Percentiles rank a stretch among this genome's conserved stretches.
phyloP scores from a whole-genome alignment of 805 yeast species.

The Starmerella kuoi region DNA sequence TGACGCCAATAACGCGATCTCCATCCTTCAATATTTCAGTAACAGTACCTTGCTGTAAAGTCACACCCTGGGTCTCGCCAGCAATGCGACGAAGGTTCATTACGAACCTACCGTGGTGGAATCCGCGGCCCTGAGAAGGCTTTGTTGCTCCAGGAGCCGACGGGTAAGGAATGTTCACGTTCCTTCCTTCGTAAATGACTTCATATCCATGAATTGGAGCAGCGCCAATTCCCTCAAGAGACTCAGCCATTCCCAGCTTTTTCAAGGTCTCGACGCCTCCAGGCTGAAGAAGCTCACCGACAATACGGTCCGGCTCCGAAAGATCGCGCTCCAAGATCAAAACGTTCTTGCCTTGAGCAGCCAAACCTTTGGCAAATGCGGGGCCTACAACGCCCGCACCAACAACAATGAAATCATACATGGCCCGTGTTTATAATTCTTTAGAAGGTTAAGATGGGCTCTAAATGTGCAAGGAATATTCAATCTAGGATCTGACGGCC shows the following conservation, averaged over 20 bases:
- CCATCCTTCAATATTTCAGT: conserved; percentile 42
- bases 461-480: too few species aligned
- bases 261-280: conserved; percentile 80
- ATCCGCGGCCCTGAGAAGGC: conserved; percentile 59
- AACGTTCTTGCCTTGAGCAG: conserved; percentile 79
- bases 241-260: conserved; percentile 70
- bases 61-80: conserved; percentile 55
- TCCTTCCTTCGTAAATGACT: conserved; percentile 50
- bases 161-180: conserved; percentile 59
- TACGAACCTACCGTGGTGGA: conserved; percentile 86
- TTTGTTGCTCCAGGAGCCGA: conserved; percentile 4
- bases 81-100: conserved; percentile 64
- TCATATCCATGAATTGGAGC: conserved; percentile 69
- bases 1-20: conserved; percentile 62
- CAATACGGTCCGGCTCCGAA: conserved; percentile 87
- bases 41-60: conserved; percentile 75
- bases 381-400: conserved; percentile 99
- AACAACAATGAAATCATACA: conserved; percentile 72
- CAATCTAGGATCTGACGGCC: too few species aligned
- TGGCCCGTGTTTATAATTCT: too few species aligned
- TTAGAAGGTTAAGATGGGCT: too few species aligned
- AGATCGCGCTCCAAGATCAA: conserved; percentile 75
- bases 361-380: conserved; percentile 76
- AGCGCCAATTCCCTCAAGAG: conserved; percentile 67
- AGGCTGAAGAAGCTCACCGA: conserved; percentile 95